Evolutionary conservation across 1,139 yeast species (phyloP).

Genomic region (Insectozyma bohioensis): DNA sequence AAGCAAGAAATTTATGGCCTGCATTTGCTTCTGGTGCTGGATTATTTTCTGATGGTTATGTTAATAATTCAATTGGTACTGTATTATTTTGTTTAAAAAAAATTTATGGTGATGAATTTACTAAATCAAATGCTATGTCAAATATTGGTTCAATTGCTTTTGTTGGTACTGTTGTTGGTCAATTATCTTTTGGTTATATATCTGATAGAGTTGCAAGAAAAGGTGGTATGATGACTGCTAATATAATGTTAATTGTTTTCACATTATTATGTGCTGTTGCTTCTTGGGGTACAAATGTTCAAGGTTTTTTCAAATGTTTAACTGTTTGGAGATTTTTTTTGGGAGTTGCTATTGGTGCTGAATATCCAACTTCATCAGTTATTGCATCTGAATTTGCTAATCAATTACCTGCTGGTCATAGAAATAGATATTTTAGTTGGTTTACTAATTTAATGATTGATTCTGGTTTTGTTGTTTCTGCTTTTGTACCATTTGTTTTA

Average conservation of each 20-base stretch:
- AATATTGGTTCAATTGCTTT: slow-evolving; percentile 88
- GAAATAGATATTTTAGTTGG: slow-evolving; percentile 88
- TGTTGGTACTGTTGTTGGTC: slow-evolving; percentile 91
- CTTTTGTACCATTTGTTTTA: slow-evolving; percentile 84
- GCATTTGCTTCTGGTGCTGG: slow-evolving; percentile 91
- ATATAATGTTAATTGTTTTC: slow-evolving; percentile 68
- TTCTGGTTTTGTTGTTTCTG: slow-evolving; percentile 76
- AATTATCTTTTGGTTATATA: slow-evolving; percentile 72
- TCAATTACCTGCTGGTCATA: slow-evolving; percentile 70
- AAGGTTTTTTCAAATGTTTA: slow-evolving; percentile 78
- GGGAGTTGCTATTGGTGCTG: slow-evolving; percentile 86
- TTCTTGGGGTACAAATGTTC: slow-evolving; percentile 70
- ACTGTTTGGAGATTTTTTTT: slow-evolving; percentile 84
- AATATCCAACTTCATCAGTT: slow-evolving; percentile 90
- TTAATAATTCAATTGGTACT: slow-evolving; percentile 78
- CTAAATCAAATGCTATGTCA: slow-evolving; percentile 63
- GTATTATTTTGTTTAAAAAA: slow-evolving; percentile 65
- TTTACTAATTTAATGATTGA: slow-evolving; percentile 91
- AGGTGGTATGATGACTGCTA: slow-evolving; percentile 76
- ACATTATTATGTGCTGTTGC: slow-evolving; percentile 79
- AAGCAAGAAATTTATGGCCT: slow-evolving; percentile 54
- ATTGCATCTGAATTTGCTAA: slow-evolving; percentile 93
- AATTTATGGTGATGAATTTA: slow-evolving; percentile 64
- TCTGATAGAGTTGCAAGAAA: slow-evolving; percentile 80
- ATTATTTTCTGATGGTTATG: slow-evolving; percentile 86